Conservation (phyloP, 2,329 filamentous ascomycete genomes). For the Pseudogymnoascus sp. region DNA sequence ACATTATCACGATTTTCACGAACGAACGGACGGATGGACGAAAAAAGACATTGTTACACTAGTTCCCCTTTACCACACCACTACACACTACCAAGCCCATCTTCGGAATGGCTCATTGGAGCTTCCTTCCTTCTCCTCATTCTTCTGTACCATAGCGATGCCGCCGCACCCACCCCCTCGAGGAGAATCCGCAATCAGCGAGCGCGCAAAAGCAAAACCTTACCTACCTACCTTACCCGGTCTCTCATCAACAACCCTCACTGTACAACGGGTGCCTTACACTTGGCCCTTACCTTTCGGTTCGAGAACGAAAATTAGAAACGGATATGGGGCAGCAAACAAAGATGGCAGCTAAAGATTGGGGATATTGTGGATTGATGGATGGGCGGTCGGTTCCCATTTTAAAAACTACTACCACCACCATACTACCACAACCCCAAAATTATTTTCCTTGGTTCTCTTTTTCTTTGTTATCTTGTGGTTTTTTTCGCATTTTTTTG, state of each 20-base stretch:
- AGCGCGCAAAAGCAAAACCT: neutral
- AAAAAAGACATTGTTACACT: conserved; percentile 8
- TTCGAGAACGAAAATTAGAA: neutral
- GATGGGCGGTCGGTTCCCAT: neutral
- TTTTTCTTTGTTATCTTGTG: neutral
- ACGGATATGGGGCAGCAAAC: neutral
- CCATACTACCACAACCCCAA: neutral
- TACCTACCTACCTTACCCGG: neutral
- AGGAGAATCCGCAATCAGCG: neutral
- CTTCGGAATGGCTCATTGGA: neutral
- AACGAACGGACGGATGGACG: neutral
- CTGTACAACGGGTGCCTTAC: conserved; percentile 1
- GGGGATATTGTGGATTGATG: neutral
- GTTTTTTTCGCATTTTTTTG: neutral
- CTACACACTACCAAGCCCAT: neutral
- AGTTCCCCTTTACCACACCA: neutral
- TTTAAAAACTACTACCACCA: neutral
- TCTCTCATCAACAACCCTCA: neutral
- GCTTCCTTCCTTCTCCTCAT: neutral
- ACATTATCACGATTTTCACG: conserved; percentile 8
- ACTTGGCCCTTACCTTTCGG: neutral
- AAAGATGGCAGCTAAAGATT: neutral
- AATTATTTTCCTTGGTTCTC: neutral
- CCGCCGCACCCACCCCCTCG: conserved; percentile 1
- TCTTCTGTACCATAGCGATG: neutral